These are phyloP conservation scores for Polyplosphaeria fusca DNA, from an alignment of 495 filamentous ascomycete species.

Conservation along the genomic window DNA sequence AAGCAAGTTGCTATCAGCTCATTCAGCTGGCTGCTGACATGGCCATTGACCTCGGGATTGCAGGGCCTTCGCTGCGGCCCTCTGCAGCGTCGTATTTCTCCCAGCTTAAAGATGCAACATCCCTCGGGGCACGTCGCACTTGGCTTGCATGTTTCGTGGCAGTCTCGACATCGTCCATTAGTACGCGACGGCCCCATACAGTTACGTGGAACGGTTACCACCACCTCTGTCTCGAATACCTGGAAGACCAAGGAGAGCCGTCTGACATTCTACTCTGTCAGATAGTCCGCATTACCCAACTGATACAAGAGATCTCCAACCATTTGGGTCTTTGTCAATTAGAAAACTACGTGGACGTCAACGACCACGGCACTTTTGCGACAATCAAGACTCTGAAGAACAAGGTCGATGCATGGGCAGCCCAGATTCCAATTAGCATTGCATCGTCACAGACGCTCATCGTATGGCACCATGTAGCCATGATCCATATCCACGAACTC, in stretches of 20 bases:
- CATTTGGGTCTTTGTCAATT: background rate
- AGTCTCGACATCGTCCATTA: background rate
- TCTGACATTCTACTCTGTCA: constrained; percentile 1
- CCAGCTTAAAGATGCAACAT: background rate
- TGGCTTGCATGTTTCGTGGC: constrained; percentile 7
- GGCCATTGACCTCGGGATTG: constrained; percentile 6
- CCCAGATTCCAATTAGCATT: background rate
- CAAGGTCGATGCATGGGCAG: constrained; percentile 4
- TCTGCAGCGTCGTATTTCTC: constrained; percentile 3
- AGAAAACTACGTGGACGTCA: background rate
- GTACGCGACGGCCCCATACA: background rate
- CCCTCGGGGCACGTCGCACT: background rate
- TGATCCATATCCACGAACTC: constrained; percentile 2
- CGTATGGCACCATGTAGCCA: background rate
- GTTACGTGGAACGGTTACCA: background rate
- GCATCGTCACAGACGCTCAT: constrained; percentile 8
- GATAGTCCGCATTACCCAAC: constrained; percentile 1
- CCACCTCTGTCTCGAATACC: background rate
- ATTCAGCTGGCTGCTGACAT: constrained; percentile 7
- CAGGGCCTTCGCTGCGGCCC: background rate
- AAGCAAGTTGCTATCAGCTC: constrained; percentile 4
- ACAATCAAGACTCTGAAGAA: background rate
- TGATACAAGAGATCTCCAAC: constrained; percentile 1
- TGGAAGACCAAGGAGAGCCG: background rate
- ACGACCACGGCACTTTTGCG: background rate